Evolutionary conservation across 1,284 basidiomycete species (phyloP), one percentile per base, ranked within the genome.

Genomic region (Cutaneotrichosporon dermatis): DNA sequence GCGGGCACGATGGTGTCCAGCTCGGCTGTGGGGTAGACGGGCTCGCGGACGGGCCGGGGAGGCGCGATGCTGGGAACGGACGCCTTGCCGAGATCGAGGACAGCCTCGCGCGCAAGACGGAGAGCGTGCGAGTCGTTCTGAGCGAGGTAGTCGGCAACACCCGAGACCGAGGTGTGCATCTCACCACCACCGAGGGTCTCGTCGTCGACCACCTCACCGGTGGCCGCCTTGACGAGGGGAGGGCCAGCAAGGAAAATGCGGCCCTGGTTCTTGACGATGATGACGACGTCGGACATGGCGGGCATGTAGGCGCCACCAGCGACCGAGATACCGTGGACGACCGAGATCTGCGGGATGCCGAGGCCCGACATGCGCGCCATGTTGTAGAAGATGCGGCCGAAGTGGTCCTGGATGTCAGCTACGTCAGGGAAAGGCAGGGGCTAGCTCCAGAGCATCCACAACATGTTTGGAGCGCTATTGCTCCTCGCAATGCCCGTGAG

Each of bases 191-290:
- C 74, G 4, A 97, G 83, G 2, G 89, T 88, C 76, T 97, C 93
- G 59, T 94, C 92, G 68, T 95, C 92, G 4, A 55, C 88, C 36
- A 87, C 86, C 75, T 97, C 93, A 43, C 94, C 93, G 0, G 93
- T 93, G 0, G 93, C 94, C 0, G 93, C 94, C 74, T 93, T 94
- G 61, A 97, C 93, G 4, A 97, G 82, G 4, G 93, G 93, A 12
- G 94, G 94, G 0, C 93, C 94, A 12, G 93, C 93, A n/a, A 97
- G 82, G 80, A 96, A 97, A 68, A 97, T 96, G 46, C 85, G 88
- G 0, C 94, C 93, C 80, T 96, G 92, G 62, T 94, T 89, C 60
- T 74, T 74, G 50, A 97, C 94, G 65, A 96, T 97, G 70, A 97
- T 87, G 63, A 92, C 96, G 76, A 94, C 89, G 70, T 97, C 93